These are phyloP conservation scores for Boletus vinaceobasis DNA, from an alignment of 768 basidiomycete genomes.

Conservation along the genomic window DNA sequence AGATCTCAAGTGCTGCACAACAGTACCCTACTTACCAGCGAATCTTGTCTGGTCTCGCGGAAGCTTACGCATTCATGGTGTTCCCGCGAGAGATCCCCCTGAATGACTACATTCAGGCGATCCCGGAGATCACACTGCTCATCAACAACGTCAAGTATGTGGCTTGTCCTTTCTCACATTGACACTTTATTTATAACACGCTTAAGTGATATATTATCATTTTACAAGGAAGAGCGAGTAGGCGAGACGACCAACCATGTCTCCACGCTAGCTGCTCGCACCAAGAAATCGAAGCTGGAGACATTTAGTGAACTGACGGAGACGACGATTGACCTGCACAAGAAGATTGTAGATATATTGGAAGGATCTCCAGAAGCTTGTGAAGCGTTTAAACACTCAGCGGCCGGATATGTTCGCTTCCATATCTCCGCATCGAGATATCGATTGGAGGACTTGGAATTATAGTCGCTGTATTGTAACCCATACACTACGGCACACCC, in stretches of 20 bases:
- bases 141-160: conserved; percentile 38
- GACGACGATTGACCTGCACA: conserved; percentile 24
- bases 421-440: conserved; percentile 29
- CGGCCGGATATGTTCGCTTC: conserved; percentile 26
- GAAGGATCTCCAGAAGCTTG: conserved; percentile 13
- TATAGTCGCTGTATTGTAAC: conserved; percentile 2
- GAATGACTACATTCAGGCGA: conserved; percentile 34
- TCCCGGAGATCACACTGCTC: conserved; percentile 35
- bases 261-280: conserved; percentile 29
- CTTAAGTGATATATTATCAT: conserved; percentile 38
- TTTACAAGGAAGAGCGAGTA: conserved; percentile 40
- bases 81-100: conserved; percentile 35
- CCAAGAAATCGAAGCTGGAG: conserved; percentile 26
- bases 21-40: conserved; percentile 27
- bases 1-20: conserved; percentile 24
- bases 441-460: conserved; percentile 19
- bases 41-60: conserved; percentile 32
- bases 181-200: not conserved
- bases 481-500: too few species aligned
- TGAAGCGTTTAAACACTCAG: conserved; percentile 16
- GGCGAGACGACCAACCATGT: conserved; percentile 36
- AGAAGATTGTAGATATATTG: conserved; percentile 24
- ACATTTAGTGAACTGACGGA: conserved; percentile 23
- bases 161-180: not conserved
- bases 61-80: conserved; percentile 35